A percentile compares a stretch with the other conserved stretches of the same genome.
These are phyloP conservation scores for Cicer pinnatifidum DNA, from an alignment of 306 rosid species.

Conservation along the genomic window DNA sequence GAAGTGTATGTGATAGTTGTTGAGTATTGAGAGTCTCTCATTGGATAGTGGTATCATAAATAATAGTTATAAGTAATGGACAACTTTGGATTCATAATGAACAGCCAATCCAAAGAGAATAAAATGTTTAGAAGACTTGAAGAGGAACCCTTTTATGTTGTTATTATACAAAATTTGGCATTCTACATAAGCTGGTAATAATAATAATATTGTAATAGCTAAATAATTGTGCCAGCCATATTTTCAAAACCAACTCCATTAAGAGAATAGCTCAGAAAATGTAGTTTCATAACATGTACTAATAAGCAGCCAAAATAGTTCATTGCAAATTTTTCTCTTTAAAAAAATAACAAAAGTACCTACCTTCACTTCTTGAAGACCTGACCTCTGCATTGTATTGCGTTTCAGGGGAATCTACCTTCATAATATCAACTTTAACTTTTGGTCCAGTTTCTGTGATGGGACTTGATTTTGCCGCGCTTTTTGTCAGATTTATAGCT, in stretches of 20 bases:
- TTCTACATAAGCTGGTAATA: background rate
- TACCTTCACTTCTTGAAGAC: conserved; percentile 36
- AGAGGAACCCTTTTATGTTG: conserved; percentile 9
- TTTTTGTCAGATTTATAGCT: conserved; percentile 41
- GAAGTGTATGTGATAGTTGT: background rate
- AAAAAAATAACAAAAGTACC: background rate
- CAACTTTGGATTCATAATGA: conserved; percentile 10
- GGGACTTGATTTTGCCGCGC: conserved; percentile 40
- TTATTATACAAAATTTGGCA: background rate
- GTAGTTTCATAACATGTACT: conserved; percentile 18
- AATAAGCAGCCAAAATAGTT: background rate
- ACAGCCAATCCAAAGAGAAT: conserved; percentile 14
- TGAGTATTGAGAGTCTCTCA: conserved; percentile 8
- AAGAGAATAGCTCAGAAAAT: background rate
- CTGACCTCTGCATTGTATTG: conserved; percentile 16
- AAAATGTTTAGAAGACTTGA: conserved; percentile 20
- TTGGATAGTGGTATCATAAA: too few species aligned
- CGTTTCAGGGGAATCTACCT: conserved; percentile 42
- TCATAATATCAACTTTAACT: conserved; percentile 31
- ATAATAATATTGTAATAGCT: background rate
- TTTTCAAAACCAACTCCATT: background rate
- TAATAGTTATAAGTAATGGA: background rate
- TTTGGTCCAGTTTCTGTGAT: conserved; percentile 40
- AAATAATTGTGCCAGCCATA: background rate
- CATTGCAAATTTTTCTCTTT: background rate